These are phyloP conservation scores for Cyberlindnera mrakii DNA, from an alignment of 805 yeast genomes.

Conservation along the genomic window DNA sequence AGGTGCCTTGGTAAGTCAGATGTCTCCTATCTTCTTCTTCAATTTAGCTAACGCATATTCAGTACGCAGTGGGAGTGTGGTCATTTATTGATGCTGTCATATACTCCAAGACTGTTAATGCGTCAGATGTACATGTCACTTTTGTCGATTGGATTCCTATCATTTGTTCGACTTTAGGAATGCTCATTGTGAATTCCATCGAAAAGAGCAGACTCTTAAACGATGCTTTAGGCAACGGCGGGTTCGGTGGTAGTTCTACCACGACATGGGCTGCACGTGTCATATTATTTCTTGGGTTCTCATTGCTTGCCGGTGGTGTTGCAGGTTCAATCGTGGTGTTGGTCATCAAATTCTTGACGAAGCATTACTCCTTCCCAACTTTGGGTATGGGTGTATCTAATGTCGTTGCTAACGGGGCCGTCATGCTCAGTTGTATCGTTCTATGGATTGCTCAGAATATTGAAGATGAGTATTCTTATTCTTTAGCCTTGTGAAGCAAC, in stretches of 20 bases:
- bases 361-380: constrained; percentile 78
- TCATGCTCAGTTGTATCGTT: constrained; percentile 83
- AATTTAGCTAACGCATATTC: background rate
- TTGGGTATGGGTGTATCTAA: constrained; percentile 92
- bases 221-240: constrained; percentile 26
- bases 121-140: constrained; percentile 78
- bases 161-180: constrained; percentile 82
- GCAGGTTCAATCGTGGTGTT: constrained; percentile 89
- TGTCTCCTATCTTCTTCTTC: no score
- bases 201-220: constrained; percentile 37
- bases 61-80: constrained; percentile 85
- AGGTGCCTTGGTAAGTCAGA: constrained; percentile 42
- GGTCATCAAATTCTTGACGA: constrained; percentile 75
- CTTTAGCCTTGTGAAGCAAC: constrained; percentile 57
- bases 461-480: constrained; percentile 93
- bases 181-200: constrained; percentile 57
- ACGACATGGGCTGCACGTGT: constrained; percentile 94
- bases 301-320: constrained; percentile 87
- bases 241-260: constrained; percentile 33
- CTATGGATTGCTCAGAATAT: constrained; percentile 94
- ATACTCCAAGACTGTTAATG: constrained; percentile 79
- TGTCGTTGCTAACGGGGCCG: constrained; percentile 68
- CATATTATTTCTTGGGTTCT: constrained; percentile 85
- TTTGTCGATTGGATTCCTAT: constrained; percentile 96
- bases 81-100: constrained; percentile 82